Base-by-base conservation (phyloP, 768 basidiomycete species). In the Amanita molliuscula region DNA sequence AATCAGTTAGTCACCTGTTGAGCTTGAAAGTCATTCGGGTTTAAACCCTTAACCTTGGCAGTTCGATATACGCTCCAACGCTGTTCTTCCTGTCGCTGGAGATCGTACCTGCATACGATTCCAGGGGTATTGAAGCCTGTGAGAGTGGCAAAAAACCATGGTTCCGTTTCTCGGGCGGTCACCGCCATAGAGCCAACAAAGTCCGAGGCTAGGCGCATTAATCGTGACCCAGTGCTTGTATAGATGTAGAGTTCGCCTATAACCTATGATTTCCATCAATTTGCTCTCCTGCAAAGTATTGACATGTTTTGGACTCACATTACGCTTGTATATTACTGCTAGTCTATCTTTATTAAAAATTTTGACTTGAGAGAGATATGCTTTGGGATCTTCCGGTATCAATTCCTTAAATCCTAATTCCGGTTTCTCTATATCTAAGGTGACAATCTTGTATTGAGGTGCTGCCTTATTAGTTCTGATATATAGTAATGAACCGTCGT, bases 171-270 rank as follows among this genome's bases (percentile, higher is more conserved):
- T 23, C 77, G 68, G 7, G 74, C 73, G 44, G 64, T 62, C n/a
- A 81, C 61, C 8, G 68, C 67, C 23, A 79, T 73, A 4, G 81
- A 69, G 20, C 88, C 88, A 34, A 91, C 80, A 50, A 83, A 81
- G 46, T 83, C 78, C 11, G 74, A 64, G 4, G 75, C 82, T 20
- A 91, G 62, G 13, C 80, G 82, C 16, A 64, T 61, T 45, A 84
- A 54, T 44, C 67, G 71, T 54, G 68, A 56, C 23, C 88, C 88
- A 4, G 64, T 61, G 42, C 73, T 67, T 31, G 76, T 67, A 64
- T 86, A 81, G 37, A 92, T 61, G 62, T 88, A 86, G 28, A 91
- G 71, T 63, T 88, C 84, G 58, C 90, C 86, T 52, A 81, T 83
- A 59, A 90, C 84, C 84, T 83, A 28, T 26, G 46, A 31, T 37